phyloP scores from a whole-genome alignment of 768 basidiomycete species.

The Mrakia gelida region DNA sequence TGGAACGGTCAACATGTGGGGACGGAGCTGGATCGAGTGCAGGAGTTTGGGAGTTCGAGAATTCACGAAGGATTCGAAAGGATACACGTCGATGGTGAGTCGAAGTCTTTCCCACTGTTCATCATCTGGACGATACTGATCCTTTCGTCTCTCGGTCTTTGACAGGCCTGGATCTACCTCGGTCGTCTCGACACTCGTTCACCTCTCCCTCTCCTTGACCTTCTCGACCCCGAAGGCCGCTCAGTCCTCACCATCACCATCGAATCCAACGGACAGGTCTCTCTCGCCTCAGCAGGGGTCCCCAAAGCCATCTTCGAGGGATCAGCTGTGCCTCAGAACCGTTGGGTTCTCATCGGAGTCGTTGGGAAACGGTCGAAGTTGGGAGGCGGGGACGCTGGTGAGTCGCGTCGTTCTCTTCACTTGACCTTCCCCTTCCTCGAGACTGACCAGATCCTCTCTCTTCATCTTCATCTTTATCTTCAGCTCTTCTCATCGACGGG shows the following conservation, averaged over 20 bases:
- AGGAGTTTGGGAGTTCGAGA: constrained; percentile 53
- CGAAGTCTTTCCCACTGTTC: neutral
- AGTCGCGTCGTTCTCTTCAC: neutral
- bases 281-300: constrained; percentile 15
- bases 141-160: neutral
- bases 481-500: constrained; percentile 47
- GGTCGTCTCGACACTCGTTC: constrained; percentile 47
- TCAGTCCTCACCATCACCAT: constrained; percentile 27
- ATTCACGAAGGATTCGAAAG: constrained; percentile 52
- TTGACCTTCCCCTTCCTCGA: neutral
- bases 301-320: neutral
- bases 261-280: constrained; percentile 28
- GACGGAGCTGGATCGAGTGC: constrained; percentile 53
- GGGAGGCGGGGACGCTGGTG: constrained; percentile 14
- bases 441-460: neutral
- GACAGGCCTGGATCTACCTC: constrained; percentile 54
- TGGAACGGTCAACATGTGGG: constrained; percentile 67
- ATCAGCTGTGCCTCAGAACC: neutral
- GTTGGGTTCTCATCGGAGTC: constrained; percentile 27
- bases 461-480: constrained; percentile 48
- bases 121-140: too few species aligned
- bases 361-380: constrained; percentile 6
- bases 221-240: constrained; percentile 21
- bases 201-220: constrained; percentile 37
- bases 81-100: constrained; percentile 65